Conservation (phyloP, 1,284 basidiomycete genomes). For the Caloboletus inedulis region DNA sequence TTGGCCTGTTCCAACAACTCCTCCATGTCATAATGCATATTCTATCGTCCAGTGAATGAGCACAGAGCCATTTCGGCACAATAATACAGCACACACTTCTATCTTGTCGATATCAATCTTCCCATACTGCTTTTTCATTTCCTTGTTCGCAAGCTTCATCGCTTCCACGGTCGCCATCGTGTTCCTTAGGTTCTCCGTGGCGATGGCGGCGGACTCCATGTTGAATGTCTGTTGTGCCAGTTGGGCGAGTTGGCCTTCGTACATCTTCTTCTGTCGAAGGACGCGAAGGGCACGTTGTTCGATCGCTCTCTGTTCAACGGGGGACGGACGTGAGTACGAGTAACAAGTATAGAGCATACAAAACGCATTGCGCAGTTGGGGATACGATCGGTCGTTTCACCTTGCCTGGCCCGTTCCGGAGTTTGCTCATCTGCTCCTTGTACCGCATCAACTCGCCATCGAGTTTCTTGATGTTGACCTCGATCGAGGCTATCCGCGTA, state of each 20-base stretch:
- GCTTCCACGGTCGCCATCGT: slow-evolving; percentile 99
- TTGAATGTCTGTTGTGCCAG: slow-evolving; percentile 97
- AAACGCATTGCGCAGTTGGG: not conserved
- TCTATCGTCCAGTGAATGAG: slow-evolving; percentile 44
- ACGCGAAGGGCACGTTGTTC: slow-evolving; percentile 94
- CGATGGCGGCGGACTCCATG: slow-evolving; percentile 96
- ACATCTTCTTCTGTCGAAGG: slow-evolving; percentile 95
- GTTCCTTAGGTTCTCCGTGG: slow-evolving; percentile 96
- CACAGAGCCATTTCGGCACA: not conserved
- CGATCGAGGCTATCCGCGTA: slow-evolving; percentile 81
- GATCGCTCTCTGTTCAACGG: slow-evolving; percentile 68
- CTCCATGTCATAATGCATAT: slow-evolving; percentile 97
- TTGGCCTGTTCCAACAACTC: slow-evolving; percentile 96
- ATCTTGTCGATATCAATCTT: slow-evolving; percentile 99
- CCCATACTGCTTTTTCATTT: slow-evolving; percentile 95
- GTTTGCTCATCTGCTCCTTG: slow-evolving; percentile 95
- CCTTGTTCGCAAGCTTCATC: slow-evolving; percentile 97
- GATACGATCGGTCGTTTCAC: slow-evolving; percentile 38
- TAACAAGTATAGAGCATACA: not conserved
- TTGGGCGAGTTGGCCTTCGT: slow-evolving; percentile 90
- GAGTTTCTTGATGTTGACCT: slow-evolving; percentile 96
- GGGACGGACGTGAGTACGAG: not conserved
- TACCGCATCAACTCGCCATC: slow-evolving; percentile 92
- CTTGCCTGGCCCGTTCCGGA: slow-evolving; percentile 94
- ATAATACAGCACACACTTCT: slow-evolving; percentile 66